Base-by-base conservation (phyloP, 305 asterid species). In the Fraxinus angustifolia region DNA sequence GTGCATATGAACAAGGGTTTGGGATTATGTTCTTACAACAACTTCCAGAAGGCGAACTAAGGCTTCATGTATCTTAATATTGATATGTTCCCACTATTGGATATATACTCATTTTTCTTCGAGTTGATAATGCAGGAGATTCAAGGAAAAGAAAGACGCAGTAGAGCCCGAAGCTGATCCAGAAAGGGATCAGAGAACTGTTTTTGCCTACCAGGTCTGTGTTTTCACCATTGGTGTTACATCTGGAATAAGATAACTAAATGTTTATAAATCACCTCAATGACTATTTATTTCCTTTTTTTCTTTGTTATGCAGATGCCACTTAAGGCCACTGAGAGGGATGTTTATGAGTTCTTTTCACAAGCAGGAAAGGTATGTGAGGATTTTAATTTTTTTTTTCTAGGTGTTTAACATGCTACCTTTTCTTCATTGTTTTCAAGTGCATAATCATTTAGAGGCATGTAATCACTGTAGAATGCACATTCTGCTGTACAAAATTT, bases 131-230 rank as follows among this genome's bases (percentile, higher is more conserved):
- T 89, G 96, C 97, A 95, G 99, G 97, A 89, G 98, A 82, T 95
- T 87, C 83, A 95, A 91, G 88, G 99, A 95, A 71, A 95, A 94
- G 89, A 95, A 92, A 82, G 99, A 95, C 87, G 88, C 92, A 5
- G 90, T 80, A 77, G 99, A 96, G 88, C 97, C 98, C 81, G 99
- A 96, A 89, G 99, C 97, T 72, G 99, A 96, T 82, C 99, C 99
- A 73, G 99, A 96, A 88, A 92, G 99, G 90, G 99, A 96, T 82
- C 99, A 96, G 89, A 91, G 98, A 88, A 96, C 99, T 67, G 99
- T 96, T 82, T 96, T 96, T 82, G 99, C 98, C 21, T 96, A 92
- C 85, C 99, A 96, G 97, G 99, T 91, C 79, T 56, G 76, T 19
- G 0, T 36, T 83, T 79, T 79, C 50, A 76, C 81, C 19, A 68